Evolutionary conservation across 73 alveolate species (phyloP).

Genomic region (Tetrahymena elliotti): DNA sequence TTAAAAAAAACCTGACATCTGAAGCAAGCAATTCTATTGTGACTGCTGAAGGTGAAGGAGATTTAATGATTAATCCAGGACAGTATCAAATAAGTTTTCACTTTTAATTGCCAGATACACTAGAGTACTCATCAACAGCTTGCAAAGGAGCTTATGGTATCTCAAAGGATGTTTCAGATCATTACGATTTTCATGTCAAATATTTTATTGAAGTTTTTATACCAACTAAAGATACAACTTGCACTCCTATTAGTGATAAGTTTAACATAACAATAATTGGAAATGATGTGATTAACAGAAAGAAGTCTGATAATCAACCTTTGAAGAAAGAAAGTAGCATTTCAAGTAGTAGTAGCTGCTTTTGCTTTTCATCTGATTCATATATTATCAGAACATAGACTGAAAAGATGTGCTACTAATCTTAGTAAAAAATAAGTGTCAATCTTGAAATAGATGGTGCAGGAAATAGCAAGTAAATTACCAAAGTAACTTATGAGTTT

Average conservation of each 20-base stretch:
- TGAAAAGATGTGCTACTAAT: not conserved
- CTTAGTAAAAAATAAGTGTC: not conserved
- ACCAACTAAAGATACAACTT: not conserved
- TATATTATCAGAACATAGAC: not conserved
- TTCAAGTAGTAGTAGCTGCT: not conserved
- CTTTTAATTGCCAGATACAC: not conserved
- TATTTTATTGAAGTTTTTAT: not conserved
- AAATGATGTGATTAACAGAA: not conserved
- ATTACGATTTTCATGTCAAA: not conserved
- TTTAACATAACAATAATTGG: not conserved
- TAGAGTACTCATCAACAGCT: not conserved
- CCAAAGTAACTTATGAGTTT: not conserved
- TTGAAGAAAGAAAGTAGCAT: not conserved
- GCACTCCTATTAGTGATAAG: not conserved
- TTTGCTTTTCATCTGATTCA: not conserved
- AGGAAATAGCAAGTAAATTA: not conserved
- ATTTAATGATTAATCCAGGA: not conserved
- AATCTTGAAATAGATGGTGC: not conserved
- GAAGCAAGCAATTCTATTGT: not conserved
- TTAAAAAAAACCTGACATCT: not conserved
- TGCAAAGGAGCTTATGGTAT: not conserved
- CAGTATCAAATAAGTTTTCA: not conserved
- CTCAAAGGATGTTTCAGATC: not conserved
- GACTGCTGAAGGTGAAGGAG: not conserved
- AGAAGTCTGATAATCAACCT: not conserved